Evolutionary conservation across 2,329 filamentous ascomycete species (phyloP).

Genomic region (Chaetomium olivaceum): DNA sequence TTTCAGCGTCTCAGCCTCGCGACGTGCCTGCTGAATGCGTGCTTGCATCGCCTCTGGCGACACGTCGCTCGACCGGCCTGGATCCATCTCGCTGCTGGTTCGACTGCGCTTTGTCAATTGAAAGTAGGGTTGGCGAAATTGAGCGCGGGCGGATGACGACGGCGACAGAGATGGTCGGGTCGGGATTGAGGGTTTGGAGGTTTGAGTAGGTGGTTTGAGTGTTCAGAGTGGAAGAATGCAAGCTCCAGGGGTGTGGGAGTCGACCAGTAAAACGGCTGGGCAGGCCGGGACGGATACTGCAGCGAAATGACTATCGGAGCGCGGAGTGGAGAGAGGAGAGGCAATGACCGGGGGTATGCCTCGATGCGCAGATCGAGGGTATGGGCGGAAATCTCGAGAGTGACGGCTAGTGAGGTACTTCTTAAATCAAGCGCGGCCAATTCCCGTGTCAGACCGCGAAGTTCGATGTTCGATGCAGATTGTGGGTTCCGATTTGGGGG

Average conservation of each 20-base stretch:
- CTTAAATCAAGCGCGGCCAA: background rate
- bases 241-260: slow-evolving; percentile 36
- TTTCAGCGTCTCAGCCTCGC: slow-evolving; percentile 96
- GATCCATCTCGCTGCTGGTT: slow-evolving; percentile 51
- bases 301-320: slow-evolving; percentile 36
- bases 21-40: slow-evolving; percentile 85
- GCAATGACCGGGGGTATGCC: slow-evolving; percentile 19
- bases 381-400: slow-evolving; percentile 14
- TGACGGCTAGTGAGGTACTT: background rate
- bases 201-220: slow-evolving; percentile 19
- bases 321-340: slow-evolving; percentile 33
- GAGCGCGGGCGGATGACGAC: slow-evolving; percentile 17
- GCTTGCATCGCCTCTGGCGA: slow-evolving; percentile 84
- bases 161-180: slow-evolving; percentile 26
- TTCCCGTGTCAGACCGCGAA: slow-evolving; percentile 2
- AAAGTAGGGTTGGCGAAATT: slow-evolving; percentile 21
- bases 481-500: background rate
- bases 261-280: slow-evolving; percentile 35
- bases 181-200: slow-evolving; percentile 18
- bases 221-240: slow-evolving; percentile 33
- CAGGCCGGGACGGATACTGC: slow-evolving; percentile 30
- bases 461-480: background rate
- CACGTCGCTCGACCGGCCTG: slow-evolving; percentile 58
- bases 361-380: slow-evolving; percentile 14
- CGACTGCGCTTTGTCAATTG: slow-evolving; percentile 25